A percentile compares a stretch with the other conserved stretches of the same genome.
Evolutionary conservation across 345 rosid species (phyloP).

Genomic region (Eucalyptus viminalis): DNA sequence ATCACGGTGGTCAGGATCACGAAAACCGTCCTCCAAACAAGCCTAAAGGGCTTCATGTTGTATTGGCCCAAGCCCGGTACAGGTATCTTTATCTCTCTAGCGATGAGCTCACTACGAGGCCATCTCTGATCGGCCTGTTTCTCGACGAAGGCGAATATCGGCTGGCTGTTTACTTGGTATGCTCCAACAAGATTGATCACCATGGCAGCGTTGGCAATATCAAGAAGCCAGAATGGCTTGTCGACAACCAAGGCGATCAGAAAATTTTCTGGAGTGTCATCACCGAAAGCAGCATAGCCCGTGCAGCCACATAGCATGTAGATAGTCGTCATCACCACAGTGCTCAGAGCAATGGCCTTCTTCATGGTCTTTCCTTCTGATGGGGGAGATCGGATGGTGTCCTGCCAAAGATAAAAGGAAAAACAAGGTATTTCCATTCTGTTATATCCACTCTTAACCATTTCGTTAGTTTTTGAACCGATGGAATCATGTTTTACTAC

Average conservation of each 20-base stretch:
- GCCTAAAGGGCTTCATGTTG: slow-evolving; percentile 27
- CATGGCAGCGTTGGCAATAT: slow-evolving; percentile 45
- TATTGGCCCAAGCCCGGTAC: slow-evolving; percentile 8
- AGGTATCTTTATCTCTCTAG: slow-evolving; percentile 21
- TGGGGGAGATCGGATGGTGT: slow-evolving; percentile 34
- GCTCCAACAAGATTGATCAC: slow-evolving; percentile 54
- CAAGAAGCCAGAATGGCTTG: slow-evolving; percentile 62
- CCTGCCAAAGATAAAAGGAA: slow-evolving; percentile 1
- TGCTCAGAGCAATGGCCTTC: slow-evolving; percentile 29
- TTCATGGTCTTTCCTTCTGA: slow-evolving; percentile 43
- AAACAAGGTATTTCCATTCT: too few species aligned
- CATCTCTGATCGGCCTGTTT: slow-evolving; percentile 11
- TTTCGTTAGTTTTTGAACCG: background rate
- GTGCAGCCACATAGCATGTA: slow-evolving; percentile 49
- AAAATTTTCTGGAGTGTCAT: slow-evolving; percentile 41
- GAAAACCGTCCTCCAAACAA: slow-evolving; percentile 33
- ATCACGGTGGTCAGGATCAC: slow-evolving; percentile 37
- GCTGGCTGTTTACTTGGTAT: slow-evolving; percentile 52
- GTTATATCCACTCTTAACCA: background rate
- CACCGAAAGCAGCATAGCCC: slow-evolving; percentile 57
- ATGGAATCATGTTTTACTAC: slow-evolving; percentile 1
- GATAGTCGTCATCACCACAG: slow-evolving; percentile 26
- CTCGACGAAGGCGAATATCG: slow-evolving; percentile 45
- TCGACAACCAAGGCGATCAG: slow-evolving; percentile 46
- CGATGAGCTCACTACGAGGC: slow-evolving; percentile 17